These are phyloP conservation scores for Aspergillus sp. DNA, from an alignment of 2,329 filamentous ascomycete species.

Conservation along the genomic window DNA sequence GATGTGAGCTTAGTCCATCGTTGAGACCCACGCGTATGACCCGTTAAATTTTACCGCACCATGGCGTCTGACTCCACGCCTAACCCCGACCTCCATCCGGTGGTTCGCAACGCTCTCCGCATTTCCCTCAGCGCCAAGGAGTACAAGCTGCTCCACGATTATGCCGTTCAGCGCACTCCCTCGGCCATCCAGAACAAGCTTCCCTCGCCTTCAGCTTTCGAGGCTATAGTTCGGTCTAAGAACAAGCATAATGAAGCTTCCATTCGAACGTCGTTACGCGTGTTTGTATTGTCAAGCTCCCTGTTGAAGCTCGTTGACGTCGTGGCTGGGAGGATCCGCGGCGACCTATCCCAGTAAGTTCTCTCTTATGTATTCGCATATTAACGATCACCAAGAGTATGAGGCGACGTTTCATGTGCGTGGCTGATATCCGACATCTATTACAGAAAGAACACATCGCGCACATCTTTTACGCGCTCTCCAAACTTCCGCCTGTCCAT, in stretches of 20 bases:
- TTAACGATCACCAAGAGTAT: not conserved
- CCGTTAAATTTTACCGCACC: constrained; percentile 9
- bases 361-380: not conserved
- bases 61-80: constrained; percentile 27
- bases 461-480: constrained; percentile 53
- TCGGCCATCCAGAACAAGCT: constrained; percentile 58
- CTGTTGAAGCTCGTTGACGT: constrained; percentile 65
- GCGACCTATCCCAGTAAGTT: constrained; percentile 27
- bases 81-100: constrained; percentile 57
- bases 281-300: constrained; percentile 66
- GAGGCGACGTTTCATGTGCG: not conserved
- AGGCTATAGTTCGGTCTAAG: constrained; percentile 51
- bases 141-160: constrained; percentile 81
- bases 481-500: constrained; percentile 75
- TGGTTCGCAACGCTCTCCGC: constrained; percentile 81
- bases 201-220: constrained; percentile 53
- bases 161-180: constrained; percentile 71
- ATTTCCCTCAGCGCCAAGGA: constrained; percentile 83
- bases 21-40: not conserved
- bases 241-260: constrained; percentile 72
- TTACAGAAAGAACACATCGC: constrained; percentile 36
- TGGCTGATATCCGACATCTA: not conserved
- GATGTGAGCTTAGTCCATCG: constrained; percentile 5
- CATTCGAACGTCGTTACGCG: constrained; percentile 68
- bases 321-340: constrained; percentile 39